Evolutionary conservation across 176 grass and related monocot genomes (phyloP).

Genomic region (Leersia perrieri): DNA sequence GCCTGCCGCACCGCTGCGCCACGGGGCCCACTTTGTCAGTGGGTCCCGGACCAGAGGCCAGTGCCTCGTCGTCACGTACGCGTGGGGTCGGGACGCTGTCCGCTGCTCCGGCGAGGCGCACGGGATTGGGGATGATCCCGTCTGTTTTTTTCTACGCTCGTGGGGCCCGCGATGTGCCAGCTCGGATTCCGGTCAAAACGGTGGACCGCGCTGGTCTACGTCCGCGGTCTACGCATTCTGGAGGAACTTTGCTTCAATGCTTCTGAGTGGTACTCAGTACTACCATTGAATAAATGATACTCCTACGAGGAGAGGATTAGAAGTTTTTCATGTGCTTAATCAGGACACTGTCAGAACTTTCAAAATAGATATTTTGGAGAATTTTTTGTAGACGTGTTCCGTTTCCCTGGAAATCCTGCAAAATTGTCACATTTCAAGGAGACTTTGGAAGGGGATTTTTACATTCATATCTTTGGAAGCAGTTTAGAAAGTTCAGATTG

Average conservation of each 20-base stretch:
- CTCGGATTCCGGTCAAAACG: constrained; percentile 19
- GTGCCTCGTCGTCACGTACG: not conserved
- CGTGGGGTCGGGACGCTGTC: not conserved
- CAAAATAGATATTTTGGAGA: too few species aligned
- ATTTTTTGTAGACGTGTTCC: too few species aligned
- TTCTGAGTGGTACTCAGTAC: not conserved
- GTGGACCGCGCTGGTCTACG: constrained; percentile 14
- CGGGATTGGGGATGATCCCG: not conserved
- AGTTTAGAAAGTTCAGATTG: not conserved
- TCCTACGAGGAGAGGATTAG: too few species aligned
- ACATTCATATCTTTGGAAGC: too few species aligned
- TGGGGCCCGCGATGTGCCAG: not conserved
- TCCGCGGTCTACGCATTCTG: not conserved
- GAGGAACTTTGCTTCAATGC: not conserved
- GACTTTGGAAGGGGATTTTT: not conserved
- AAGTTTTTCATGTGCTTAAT: too few species aligned
- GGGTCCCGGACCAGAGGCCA: not conserved
- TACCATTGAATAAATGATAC: too few species aligned
- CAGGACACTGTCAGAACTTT: too few species aligned
- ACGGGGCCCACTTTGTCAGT: not conserved
- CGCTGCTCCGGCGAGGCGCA: not conserved
- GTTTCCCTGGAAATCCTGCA: too few species aligned
- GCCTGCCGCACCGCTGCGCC: not conserved
- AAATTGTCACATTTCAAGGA: not conserved
- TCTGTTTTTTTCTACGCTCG: not conserved